These are phyloP conservation scores for Leishmania turanica DNA, from an alignment of 208 protist species.

Conservation along the genomic window DNA sequence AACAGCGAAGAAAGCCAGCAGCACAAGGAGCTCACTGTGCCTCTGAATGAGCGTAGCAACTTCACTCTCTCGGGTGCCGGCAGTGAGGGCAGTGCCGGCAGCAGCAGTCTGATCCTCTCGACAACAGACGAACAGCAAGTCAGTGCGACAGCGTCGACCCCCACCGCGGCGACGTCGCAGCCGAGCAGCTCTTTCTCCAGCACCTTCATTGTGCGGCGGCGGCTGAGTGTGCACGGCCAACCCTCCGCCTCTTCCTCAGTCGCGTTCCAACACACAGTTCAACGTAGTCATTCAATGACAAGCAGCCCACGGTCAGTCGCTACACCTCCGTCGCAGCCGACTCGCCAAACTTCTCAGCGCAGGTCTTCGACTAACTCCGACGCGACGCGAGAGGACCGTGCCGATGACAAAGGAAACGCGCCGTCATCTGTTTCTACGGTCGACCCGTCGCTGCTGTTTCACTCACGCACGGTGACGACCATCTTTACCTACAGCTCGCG, in stretches of 20 bases:
- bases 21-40: neutral
- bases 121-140: neutral
- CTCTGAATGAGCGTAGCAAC: neutral
- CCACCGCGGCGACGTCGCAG: neutral
- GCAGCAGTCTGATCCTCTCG: neutral
- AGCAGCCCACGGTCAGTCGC: neutral
- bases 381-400: neutral
- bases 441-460: slow-evolving; percentile 12
- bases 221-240: neutral
- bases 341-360: neutral
- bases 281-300: neutral
- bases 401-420: neutral
- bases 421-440: neutral
- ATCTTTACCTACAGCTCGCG: slow-evolving; percentile 16
- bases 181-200: neutral
- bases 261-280: neutral
- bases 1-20: neutral
- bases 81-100: neutral
- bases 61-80: neutral
- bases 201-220: slow-evolving; percentile 17
- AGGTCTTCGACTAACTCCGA: neutral
- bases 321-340: neutral
- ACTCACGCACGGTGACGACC: slow-evolving; percentile 5
- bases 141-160: neutral
- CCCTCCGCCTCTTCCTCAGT: neutral